Evolutionary conservation across 2,329 filamentous ascomycete genomes (phyloP), one percentile per base, ranked within the genome.

Genomic region (Alternaria sp.): DNA sequence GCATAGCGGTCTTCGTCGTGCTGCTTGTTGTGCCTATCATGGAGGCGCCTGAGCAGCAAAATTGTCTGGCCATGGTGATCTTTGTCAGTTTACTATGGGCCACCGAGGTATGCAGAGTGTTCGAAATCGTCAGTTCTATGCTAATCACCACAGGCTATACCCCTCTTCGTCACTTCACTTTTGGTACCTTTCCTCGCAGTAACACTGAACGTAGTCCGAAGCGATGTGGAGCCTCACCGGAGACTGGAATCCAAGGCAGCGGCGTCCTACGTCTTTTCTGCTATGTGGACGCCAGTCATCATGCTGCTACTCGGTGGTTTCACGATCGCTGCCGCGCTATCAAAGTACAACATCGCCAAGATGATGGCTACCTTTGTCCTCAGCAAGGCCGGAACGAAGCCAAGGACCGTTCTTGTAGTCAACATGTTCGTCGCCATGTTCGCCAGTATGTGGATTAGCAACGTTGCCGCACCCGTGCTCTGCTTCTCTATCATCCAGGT

Each of bases 251-350:
- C 93, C 4, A 94, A 94, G 77, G 86, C 89, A 46, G 94, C 96
- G 0, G 93, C 95, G 0, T 85, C 87, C 26, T 95, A 91, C 74
- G 91, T 97, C 61, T 98, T 99, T 74, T 86, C 93, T 5, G 91
- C 96, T 25, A 99, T 99, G 96, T 99, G 96, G 96, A 97, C 95
- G 4, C 95, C 96, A 0, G 96, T 99, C 59, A 99, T 99, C 71
- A 98, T 99, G 96, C 88, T 99, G 15, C 85, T 99, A 21, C 89
- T 99, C 0, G 96, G 96, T 70, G 96, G 96, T 30, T 99, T 99
- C 76, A 97, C 96, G 3, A 90, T 99, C 57, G 96, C 96, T 10
- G 96, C 96, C 0, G 96, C 96, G 0, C 82, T 99, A 59, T 97
- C 93, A 52, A 99, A 99, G 80, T 97, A 97, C 81, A 96, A 94